phyloP scores from a whole-genome alignment of 768 basidiomycete species.

The Rickenella mellea region DNA sequence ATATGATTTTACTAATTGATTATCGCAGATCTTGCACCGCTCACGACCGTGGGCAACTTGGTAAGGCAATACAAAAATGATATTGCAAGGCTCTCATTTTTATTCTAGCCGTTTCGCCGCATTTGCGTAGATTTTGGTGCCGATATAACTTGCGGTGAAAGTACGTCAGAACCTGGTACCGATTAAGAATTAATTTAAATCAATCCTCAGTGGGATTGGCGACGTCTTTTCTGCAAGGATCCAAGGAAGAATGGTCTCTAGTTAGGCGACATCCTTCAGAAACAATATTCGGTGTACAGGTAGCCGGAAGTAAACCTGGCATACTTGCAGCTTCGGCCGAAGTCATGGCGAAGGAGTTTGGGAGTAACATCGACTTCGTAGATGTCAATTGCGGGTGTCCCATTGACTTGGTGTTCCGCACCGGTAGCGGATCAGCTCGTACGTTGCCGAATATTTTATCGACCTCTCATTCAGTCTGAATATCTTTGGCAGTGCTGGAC shows the following conservation, averaged over 20 bases:
- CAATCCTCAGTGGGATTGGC: slow-evolving; percentile 77
- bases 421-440: slow-evolving; percentile 86
- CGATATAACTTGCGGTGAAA: slow-evolving; percentile 94
- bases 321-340: slow-evolving; percentile 78
- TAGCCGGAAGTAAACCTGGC: slow-evolving; percentile 82
- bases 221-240: slow-evolving; percentile 77
- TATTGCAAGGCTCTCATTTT: background rate
- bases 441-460: slow-evolving; percentile 23
- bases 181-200: background rate
- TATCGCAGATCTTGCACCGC: slow-evolving; percentile 53
- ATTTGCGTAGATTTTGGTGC: slow-evolving; percentile 81
- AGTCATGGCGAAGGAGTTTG: slow-evolving; percentile 60
- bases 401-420: slow-evolving; percentile 90
- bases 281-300: slow-evolving; percentile 79
- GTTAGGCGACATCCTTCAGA: slow-evolving; percentile 86
- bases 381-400: slow-evolving; percentile 97
- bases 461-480: background rate
- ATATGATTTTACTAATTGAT: slow-evolving; percentile 25
- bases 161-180: slow-evolving; percentile 26
- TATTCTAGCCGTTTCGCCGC: slow-evolving; percentile 76
- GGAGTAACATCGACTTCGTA: slow-evolving; percentile 72
- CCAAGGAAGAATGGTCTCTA: slow-evolving; percentile 92
- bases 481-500: slow-evolving; percentile 58
- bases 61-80: slow-evolving; percentile 32
- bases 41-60: slow-evolving; percentile 94